Evolutionary conservation across 2,329 filamentous ascomycete genomes (phyloP), one percentile per base, ranked within the genome.

Genomic region (Chrysoporthe deuterocubensis): DNA sequence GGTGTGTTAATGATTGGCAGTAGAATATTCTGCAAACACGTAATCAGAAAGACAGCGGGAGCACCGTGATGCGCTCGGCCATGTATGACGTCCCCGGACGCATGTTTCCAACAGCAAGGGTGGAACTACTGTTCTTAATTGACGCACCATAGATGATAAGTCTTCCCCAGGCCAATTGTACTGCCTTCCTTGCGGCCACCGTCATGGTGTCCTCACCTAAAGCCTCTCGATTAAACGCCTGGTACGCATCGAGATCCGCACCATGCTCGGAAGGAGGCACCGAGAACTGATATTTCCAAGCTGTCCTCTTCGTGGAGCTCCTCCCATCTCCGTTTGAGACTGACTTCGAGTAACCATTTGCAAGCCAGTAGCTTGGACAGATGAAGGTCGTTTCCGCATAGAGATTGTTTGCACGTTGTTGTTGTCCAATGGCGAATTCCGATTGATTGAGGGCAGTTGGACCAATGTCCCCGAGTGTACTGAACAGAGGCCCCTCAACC

Each of bases 281-380:
- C 1, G 76, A 78, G 71, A 78, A 83, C 68, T 84, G 81, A 67
- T 83, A 83, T 66, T 81, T 81, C 76, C 77, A 84, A 37, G 76
- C 70, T 26, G 76, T 70, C 37, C 75, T 71, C 48, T 69, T 72
- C 8, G 4, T 7, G 21, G 62, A n/a, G n/a, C 4, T 64, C 3
- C 11, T 34, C 67, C 72, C 60, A 65, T 65, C 50, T 8, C 75
- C 76, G 13, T 43, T n/a, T 0, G 52, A n/a, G 42, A 59, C 60
- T 3, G 71, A 58, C 1, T 74, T 76, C 1, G 75, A 74, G 68
- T 79, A 86, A 0, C 83, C 83, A 42, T 79, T 77, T 1, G 81
- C 79, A 52, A 85, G 75, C 83, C 83, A 87, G 75, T 86, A 86
- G 0, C 81, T 79, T 0, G 84, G 81, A 71, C 85, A 87, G 14